Evolutionary conservation across 1,284 basidiomycete species (phyloP).

Genomic region (Cryptococcus sp.): DNA sequence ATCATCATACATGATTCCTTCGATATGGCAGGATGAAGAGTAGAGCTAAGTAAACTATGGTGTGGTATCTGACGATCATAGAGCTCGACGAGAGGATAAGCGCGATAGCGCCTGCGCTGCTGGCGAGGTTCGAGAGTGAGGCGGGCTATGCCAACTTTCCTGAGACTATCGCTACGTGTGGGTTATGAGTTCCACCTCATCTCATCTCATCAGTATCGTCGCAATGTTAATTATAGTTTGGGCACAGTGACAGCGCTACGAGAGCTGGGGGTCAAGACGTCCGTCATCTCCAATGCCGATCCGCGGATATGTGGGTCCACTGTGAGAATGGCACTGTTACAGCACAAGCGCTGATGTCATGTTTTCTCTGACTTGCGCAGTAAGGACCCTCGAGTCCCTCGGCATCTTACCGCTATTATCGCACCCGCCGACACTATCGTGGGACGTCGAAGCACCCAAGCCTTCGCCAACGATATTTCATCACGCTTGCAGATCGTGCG

Average conservation of each 20-base stretch:
- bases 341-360: no score
- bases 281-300: slow-evolving; percentile 52
- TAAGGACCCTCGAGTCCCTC: slow-evolving; percentile 44
- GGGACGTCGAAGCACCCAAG: slow-evolving; percentile 47
- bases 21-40: not conserved
- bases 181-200: slow-evolving; percentile 29
- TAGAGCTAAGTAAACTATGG: not conserved
- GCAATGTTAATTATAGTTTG: not conserved
- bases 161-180: slow-evolving; percentile 43
- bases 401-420: slow-evolving; percentile 38
- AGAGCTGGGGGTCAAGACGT: slow-evolving; percentile 41
- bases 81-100: slow-evolving; percentile 32
- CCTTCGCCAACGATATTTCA: slow-evolving; percentile 44
- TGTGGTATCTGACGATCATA: slow-evolving; percentile 2
- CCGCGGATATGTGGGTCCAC: slow-evolving; percentile 45
- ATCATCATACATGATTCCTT: not conserved
- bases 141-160: slow-evolving; percentile 49
- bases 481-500: slow-evolving; percentile 34
- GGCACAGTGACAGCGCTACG: slow-evolving; percentile 38
- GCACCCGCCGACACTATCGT: slow-evolving; percentile 46
- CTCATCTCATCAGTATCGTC: not conserved
- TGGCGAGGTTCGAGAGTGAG: slow-evolving; percentile 48
- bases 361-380: slow-evolving; percentile 20
- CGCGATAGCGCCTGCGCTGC: slow-evolving; percentile 26
- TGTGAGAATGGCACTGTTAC: not conserved